Evolutionary conservation across 257 asterid genomes (phyloP).

Genomic region (Parsonsia alboflavescens): DNA sequence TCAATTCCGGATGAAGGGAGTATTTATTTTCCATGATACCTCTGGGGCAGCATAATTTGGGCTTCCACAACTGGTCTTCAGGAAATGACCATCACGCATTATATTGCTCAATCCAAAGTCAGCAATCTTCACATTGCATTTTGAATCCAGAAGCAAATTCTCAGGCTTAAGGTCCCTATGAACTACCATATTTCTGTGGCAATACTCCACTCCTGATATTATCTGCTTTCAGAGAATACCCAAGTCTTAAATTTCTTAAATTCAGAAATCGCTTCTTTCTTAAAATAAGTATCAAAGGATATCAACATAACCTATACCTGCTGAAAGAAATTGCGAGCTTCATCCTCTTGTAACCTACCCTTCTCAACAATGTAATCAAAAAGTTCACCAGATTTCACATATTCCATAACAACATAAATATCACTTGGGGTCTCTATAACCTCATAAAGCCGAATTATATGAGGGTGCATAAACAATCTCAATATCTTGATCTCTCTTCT

Average conservation of each 20-base stretch:
- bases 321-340: conserved; percentile 82
- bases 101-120: conserved; percentile 92
- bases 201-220: conserved; percentile 91
- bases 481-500: conserved; percentile 90
- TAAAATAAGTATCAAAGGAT: background rate
- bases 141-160: conserved; percentile 87
- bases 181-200: conserved; percentile 95
- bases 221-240: conserved; percentile 48
- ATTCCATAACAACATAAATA: conserved; percentile 87
- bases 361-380: conserved; percentile 96
- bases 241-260: background rate
- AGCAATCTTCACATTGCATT: conserved; percentile 79
- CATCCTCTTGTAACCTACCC: conserved; percentile 85
- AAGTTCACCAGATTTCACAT: conserved; percentile 84
- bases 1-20: no score
- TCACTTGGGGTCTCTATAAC: conserved; percentile 84
- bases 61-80: conserved; percentile 95
- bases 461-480: conserved; percentile 87
- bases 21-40: conserved; percentile 32
- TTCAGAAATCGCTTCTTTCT: background rate
- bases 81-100: conserved; percentile 95
- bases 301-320: conserved; percentile 45
- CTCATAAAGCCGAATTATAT: conserved; percentile 93
- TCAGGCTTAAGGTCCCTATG: conserved; percentile 96
- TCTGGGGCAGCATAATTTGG: conserved; percentile 98